Base-by-base conservation (phyloP, 1,139 yeast genomes). In the Candida sanyaensis region DNA sequence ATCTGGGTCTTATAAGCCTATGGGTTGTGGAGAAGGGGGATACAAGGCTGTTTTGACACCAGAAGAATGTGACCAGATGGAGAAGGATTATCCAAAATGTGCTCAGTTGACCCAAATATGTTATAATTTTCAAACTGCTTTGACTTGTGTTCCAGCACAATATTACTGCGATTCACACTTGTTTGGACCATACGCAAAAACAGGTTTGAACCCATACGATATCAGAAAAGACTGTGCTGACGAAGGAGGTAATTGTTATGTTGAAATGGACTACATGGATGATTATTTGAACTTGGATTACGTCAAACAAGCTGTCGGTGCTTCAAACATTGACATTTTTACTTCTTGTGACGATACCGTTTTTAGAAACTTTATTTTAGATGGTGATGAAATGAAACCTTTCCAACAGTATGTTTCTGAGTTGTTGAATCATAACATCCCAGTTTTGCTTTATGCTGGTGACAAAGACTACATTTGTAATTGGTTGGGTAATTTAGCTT, bases 101-200 rank as follows among this genome's bases (percentile, higher is more conserved):
- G 75, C 86, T 56, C 73, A 81, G 12, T 80, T 93, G 68, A 87
- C 88, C 55, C 81, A 88, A 61, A 73, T 86, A 30, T 93, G 99
- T 73, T 91, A 91, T 70, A 75, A 79, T 44, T 72, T 87, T 38
- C 83, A 84, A 59, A 83, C 88, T 43, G 87, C 88, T 36, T 86
- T 92, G 79, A 75, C 93, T 5, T 93, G 99, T 79, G 93, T 91
- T 46, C 96, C 97, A 12, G 97, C 98, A 28, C 74, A 84, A 66
- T 71, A 88, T 50, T 75, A 85, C 44, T 75, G 86, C 62, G 57
- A 75, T 87, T 32, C 36, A 23, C 55, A 49, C 30, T 45, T 52
- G 47, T 59, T 52, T 26, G 49, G 46, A 32, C 66, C 66, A 23
- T 62, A 62, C 46, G 45, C 49, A 31, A 56, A 60, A 17, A 54